Evolutionary conservation across 2,329 filamentous ascomycete species (phyloP).

Genomic region (Trichophyton benhamiae): DNA sequence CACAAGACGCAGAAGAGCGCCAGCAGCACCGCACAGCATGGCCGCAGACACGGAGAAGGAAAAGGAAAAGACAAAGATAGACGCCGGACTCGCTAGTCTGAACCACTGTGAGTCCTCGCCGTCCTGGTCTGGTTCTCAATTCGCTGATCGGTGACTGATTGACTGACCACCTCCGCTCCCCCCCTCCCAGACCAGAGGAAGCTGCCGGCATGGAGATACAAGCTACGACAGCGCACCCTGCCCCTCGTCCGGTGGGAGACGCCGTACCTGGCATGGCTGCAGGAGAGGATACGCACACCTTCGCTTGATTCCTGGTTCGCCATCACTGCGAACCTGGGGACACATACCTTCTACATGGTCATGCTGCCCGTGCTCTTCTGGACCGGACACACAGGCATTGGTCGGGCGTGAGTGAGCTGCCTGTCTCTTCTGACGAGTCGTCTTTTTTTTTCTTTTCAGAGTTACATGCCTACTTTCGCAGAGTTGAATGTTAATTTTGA

Average conservation of each 20-base stretch:
- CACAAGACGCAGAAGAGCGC: too few species aligned
- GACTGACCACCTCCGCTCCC: not conserved
- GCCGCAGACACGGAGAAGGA: constrained; percentile 7
- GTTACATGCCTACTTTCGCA: not conserved
- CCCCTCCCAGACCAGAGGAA: constrained; percentile 56
- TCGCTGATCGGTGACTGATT: constrained; percentile 6
- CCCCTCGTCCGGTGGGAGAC: constrained; percentile 91
- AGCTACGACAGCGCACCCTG: constrained; percentile 65
- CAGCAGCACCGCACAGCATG: constrained; percentile 19
- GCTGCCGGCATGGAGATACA: constrained; percentile 81
- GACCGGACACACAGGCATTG: constrained; percentile 77
- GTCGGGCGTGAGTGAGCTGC: constrained; percentile 58
- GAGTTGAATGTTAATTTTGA: constrained; percentile 1
- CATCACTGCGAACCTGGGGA: constrained; percentile 88
- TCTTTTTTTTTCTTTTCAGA: not conserved
- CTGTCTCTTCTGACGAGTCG: not conserved
- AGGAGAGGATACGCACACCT: constrained; percentile 66
- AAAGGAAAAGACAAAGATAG: constrained; percentile 29
- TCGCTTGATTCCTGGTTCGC: constrained; percentile 93
- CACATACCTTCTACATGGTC: constrained; percentile 98
- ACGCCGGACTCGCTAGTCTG: constrained; percentile 64
- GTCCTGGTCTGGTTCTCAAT: not conserved
- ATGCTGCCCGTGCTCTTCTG: constrained; percentile 90
- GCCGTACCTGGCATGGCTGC: constrained; percentile 77
- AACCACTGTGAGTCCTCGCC: constrained; percentile 51